phyloP scores from a whole-genome alignment of 208 protist genomes.

The Leishmania mexicana region DNA sequence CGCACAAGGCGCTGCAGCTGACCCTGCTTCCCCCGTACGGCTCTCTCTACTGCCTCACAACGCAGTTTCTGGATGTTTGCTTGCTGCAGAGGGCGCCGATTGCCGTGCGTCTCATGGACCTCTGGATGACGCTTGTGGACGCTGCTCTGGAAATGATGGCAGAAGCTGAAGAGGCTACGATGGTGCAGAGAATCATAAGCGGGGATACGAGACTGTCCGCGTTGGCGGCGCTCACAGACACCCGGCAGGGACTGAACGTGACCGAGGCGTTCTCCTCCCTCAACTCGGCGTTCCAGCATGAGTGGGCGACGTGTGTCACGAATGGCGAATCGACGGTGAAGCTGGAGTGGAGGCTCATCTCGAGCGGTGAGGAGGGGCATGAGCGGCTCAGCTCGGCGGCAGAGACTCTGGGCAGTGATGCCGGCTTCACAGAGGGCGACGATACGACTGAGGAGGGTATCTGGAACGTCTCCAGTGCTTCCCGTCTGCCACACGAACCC shows the following conservation, averaged over 20 bases:
- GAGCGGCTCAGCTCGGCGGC: neutral
- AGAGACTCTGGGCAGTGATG: neutral
- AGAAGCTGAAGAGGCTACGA: slow-evolving; percentile 18
- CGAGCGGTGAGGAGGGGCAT: neutral
- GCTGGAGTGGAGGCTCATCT: slow-evolving; percentile 24
- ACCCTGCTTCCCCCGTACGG: slow-evolving; percentile 76
- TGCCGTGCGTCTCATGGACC: slow-evolving; percentile 49
- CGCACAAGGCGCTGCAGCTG: slow-evolving; percentile 85
- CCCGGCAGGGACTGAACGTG: slow-evolving; percentile 24
- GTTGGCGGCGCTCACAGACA: slow-evolving; percentile 19
- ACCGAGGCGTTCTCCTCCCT: slow-evolving; percentile 30
- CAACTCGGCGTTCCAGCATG: slow-evolving; percentile 54
- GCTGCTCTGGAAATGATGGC: slow-evolving; percentile 28
- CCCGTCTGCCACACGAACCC: neutral
- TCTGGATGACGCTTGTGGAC: slow-evolving; percentile 43
- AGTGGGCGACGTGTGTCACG: slow-evolving; percentile 53
- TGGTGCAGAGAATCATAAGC: slow-evolving; percentile 14
- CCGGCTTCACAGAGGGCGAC: neutral
- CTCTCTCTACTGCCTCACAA: slow-evolving; percentile 53
- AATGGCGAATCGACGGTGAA: slow-evolving; percentile 39
- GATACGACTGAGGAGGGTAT: neutral
- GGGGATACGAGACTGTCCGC: slow-evolving; percentile 4
- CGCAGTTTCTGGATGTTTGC: slow-evolving; percentile 67
- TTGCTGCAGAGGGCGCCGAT: slow-evolving; percentile 62
- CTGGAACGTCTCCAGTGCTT: neutral